Evolutionary conservation across 305 asterid species (phyloP).

Genomic region (Plantago coronopus): DNA sequence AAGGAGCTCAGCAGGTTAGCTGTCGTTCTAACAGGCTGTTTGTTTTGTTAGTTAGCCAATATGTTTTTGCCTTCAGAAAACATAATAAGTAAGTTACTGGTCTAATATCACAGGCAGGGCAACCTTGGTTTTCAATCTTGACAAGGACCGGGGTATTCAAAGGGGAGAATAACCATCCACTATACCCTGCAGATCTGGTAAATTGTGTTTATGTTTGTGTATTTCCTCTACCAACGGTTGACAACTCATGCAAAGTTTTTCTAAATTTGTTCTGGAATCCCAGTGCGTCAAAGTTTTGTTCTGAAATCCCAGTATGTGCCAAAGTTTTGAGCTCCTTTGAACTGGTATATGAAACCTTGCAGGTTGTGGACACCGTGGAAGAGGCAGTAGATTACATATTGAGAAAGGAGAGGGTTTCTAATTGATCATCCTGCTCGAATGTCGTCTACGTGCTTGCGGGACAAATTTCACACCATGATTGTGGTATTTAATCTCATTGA

Average conservation of each 20-base stretch:
- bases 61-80: constrained; percentile 3
- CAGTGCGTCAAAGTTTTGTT: background rate
- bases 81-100: background rate
- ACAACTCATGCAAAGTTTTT: background rate
- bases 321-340: too few relatives aligned
- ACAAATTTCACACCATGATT: background rate
- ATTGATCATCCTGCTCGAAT: constrained; percentile 9
- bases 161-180: constrained; percentile 56
- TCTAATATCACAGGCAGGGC: constrained; percentile 54
- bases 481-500: constrained; percentile 1
- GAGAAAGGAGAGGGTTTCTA: constrained; percentile 44
- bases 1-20: constrained; percentile 76
- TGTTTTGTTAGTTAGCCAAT: constrained; percentile 14
- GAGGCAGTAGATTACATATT: constrained; percentile 82
- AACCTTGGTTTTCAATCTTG: constrained; percentile 87
- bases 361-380: constrained; percentile 88
- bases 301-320: too few relatives aligned
- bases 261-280: background rate
- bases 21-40: constrained; percentile 17
- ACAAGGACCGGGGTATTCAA: constrained; percentile 87
- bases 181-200: constrained; percentile 79
- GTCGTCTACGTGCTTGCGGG: background rate
- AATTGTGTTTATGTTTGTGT: constrained; percentile 10
- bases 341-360: constrained; percentile 5
- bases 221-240: constrained; percentile 8